phyloP scores from a whole-genome alignment of 108 stramenopile genomes.

The Pseudonitzschia multiseries region DNA sequence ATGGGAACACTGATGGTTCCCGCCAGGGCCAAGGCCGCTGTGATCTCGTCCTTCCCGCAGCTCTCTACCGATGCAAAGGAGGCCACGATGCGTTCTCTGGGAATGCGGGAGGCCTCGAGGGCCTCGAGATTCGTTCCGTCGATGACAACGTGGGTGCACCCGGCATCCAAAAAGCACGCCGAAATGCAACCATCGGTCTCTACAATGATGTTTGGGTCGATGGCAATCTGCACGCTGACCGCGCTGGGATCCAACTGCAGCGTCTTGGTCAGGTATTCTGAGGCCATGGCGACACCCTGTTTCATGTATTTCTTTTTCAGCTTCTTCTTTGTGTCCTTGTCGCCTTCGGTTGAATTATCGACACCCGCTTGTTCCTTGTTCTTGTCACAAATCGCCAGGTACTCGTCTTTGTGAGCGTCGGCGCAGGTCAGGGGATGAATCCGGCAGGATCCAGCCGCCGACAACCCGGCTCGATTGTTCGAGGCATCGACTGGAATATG shows the following conservation, averaged over 20 bases:
- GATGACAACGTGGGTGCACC: conserved; percentile 60
- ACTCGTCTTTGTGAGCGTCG: conserved; percentile 2
- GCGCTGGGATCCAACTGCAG: conserved; percentile 71
- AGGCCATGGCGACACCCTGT: conserved; percentile 67
- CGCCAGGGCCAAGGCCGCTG: conserved; percentile 22
- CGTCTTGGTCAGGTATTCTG: conserved; percentile 49
- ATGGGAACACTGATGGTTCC: conserved; percentile 30
- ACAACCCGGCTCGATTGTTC: conserved; percentile 38
- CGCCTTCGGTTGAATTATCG: conserved; percentile 29
- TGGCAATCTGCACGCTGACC: conserved; percentile 67
- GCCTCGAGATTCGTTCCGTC: conserved; percentile 59
- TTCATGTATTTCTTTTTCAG: conserved; percentile 80
- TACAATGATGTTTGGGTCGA: conserved; percentile 41
- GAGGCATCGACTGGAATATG: conserved; percentile 38
- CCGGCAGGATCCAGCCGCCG: conserved; percentile 58
- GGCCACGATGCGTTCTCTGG: conserved; percentile 63
- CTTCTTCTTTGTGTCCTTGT: conserved; percentile 53
- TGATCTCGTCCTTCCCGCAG: background rate
- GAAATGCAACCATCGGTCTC: conserved; percentile 72
- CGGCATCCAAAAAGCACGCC: conserved; percentile 79
- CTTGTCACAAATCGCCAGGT: conserved; percentile 58
- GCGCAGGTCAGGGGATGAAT: conserved; percentile 28
- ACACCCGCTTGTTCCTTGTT: conserved; percentile 41
- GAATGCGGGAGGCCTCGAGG: conserved; percentile 63
- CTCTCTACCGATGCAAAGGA: conserved; percentile 37